Conservation (phyloP, 2,329 filamentous ascomycete genomes). For the Ophiostoma sp. region DNA sequence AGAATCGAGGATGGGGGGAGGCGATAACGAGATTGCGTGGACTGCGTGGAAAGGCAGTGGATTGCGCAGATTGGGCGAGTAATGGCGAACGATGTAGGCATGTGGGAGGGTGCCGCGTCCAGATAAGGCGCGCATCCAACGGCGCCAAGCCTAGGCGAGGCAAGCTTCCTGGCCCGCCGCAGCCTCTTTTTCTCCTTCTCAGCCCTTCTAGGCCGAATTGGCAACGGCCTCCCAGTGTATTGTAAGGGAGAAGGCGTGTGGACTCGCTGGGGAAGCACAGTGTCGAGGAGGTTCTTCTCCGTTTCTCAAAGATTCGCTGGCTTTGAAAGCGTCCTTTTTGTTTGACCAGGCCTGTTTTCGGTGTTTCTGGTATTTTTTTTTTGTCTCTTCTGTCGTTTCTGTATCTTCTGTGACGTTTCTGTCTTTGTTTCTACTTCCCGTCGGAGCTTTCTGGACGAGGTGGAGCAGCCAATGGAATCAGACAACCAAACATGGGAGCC, state of each 20-base stretch:
- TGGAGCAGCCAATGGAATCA: slow-evolving; percentile 9
- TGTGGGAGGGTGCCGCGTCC: slow-evolving; percentile 20
- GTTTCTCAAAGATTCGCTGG: not conserved
- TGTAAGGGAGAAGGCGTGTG: not conserved
- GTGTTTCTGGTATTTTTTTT: not conserved
- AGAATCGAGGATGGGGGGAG: slow-evolving; percentile 17
- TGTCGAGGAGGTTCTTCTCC: not conserved
- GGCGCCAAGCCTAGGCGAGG: slow-evolving; percentile 5
- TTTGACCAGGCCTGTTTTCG: not conserved
- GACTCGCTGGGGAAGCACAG: not conserved
- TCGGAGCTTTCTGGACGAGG: not conserved
- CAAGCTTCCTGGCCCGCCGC: not conserved
- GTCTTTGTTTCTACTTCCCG: not conserved
- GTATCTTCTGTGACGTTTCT: not conserved
- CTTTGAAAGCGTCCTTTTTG: not conserved
- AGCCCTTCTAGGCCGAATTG: slow-evolving; percentile 12
- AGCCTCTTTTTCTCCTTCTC: slow-evolving; percentile 3
- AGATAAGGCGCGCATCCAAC: slow-evolving; percentile 21
- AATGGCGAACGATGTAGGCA: slow-evolving; percentile 20
- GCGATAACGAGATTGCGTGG: slow-evolving; percentile 23
- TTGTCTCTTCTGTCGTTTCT: not conserved
- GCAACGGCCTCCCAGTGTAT: not conserved
- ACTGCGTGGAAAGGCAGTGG: not conserved
- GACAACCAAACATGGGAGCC: not conserved
- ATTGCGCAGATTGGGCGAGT: slow-evolving; percentile 27